Evolutionary conservation across 805 yeast species (phyloP), one percentile per base, ranked within the genome.

Genomic region (Saturnispora zaruensis): DNA sequence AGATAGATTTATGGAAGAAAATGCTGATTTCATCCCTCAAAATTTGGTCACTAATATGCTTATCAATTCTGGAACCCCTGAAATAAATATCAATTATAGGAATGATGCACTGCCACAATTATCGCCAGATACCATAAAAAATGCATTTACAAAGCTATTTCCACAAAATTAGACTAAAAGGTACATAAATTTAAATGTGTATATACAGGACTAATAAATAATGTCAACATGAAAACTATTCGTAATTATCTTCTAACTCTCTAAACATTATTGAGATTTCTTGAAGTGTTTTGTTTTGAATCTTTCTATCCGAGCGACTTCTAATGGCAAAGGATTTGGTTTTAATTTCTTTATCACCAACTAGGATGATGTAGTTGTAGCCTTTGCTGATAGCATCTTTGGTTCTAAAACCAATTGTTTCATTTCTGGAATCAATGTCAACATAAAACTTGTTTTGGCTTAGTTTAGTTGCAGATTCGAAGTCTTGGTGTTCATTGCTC

Each of bases 301-400:
- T 64, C 51, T 66, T 73, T 48, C 81, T 71, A 49, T 69, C 71
- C 28, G 70, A 76, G 34, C 84, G 69, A 6, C 78, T 63, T 60
- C 96, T 75, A 8, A 91, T 74, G 1, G 95, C 80, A 16, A 82
- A 68, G 1, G 77, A 76, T 0, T 77, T 77, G 34, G 66, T 65
- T 45, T 74, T 77, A 6, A 84, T 69, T 64, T 93, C 99, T 55
- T 79, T 78, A 57, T 89, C 96, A 25, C 99, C 99, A 38, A 93
- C 75, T 66, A 90, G 77, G n/a, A 88, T 69, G 43, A 91, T 76
- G 60, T 78, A 93, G 7, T 84, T 82, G 63, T 85, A 89, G 1
- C 91, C 88, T 57, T 81, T 81, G 49, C 66, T 62, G 13, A 84
- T 72, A 2, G 95, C 93, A 49, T 87, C 93, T 59, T 85, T 84